Conservation (phyloP, 768 basidiomycete genomes). For the Hericium erinaceus region DNA sequence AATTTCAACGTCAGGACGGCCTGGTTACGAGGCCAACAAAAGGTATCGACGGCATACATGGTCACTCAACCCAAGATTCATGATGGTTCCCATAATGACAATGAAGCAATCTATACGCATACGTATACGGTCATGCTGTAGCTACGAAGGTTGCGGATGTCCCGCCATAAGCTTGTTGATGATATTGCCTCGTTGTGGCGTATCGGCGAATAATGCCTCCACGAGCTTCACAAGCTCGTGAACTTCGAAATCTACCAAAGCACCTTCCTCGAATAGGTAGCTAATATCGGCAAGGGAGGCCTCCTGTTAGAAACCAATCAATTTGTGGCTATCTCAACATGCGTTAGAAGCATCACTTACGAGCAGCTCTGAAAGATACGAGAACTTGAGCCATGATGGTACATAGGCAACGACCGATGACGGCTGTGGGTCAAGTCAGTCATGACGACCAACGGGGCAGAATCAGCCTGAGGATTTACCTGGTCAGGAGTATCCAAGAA, state of each 20-base stretch:
- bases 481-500: constrained; percentile 61
- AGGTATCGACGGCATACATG: no score
- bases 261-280: constrained; percentile 86
- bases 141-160: constrained; percentile 30
- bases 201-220: constrained; percentile 83
- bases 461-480: constrained; percentile 26
- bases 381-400: constrained; percentile 92
- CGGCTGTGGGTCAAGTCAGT: constrained; percentile 30
- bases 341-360: constrained; percentile 34
- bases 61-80: no score
- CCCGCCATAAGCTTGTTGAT: constrained; percentile 65
- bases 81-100: no score
- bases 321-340: constrained; percentile 1
- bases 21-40: no score
- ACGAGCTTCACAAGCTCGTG: constrained; percentile 79
- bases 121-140: no score
- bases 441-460: background rate
- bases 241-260: constrained; percentile 81
- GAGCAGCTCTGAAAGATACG: constrained; percentile 85
- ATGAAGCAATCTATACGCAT: no score
- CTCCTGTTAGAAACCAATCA: constrained; percentile 41
- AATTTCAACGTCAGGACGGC: no score
- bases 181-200: constrained; percentile 67
- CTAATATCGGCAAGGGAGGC: constrained; percentile 88
- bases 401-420: constrained; percentile 78